A percentile compares a stretch with the other conserved stretches of the same genome.
These are phyloP conservation scores for Gynochthodes officinalis DNA, from an alignment of 257 asterid species.

Conservation along the genomic window DNA sequence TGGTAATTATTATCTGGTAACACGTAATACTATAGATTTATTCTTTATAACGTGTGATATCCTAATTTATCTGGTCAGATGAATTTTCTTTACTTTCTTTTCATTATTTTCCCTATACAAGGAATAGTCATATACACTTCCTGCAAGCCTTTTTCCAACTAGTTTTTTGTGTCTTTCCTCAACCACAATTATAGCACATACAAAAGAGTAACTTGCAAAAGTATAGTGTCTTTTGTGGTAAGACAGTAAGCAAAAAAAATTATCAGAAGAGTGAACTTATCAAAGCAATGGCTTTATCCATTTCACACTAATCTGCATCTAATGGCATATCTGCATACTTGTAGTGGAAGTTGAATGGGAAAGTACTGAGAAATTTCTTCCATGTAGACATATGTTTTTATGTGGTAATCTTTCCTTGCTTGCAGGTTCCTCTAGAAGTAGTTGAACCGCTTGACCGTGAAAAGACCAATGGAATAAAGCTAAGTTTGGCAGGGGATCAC, in stretches of 20 bases:
- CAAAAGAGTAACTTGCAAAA: not conserved
- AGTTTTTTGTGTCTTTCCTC: not conserved
- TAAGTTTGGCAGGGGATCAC: conserved; percentile 85
- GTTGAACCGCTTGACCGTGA: conserved; percentile 55
- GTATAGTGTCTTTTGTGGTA: not conserved
- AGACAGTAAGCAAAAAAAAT: not conserved
- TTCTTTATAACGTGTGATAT: not conserved
- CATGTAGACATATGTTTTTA: not conserved
- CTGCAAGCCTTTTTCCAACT: not conserved
- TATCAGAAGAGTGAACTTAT: not conserved
- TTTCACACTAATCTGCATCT: not conserved
- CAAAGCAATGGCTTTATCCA: not conserved
- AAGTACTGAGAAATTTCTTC: not conserved
- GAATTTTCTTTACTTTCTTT: not conserved
- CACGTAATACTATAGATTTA: not conserved
- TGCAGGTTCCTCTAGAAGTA: conserved; percentile 71
- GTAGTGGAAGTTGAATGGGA: conserved; percentile 1
- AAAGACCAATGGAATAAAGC: conserved; percentile 47
- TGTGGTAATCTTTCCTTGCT: conserved; percentile 5
- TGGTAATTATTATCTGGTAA: not conserved
- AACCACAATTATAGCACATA: not conserved
- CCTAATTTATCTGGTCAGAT: too few relatives aligned
- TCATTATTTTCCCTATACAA: not conserved
- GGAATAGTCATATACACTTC: not conserved
- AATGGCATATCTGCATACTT: not conserved